These are phyloP conservation scores for Pichia sp. DNA, from an alignment of 1,139 yeast genomes.

Conservation along the genomic window DNA sequence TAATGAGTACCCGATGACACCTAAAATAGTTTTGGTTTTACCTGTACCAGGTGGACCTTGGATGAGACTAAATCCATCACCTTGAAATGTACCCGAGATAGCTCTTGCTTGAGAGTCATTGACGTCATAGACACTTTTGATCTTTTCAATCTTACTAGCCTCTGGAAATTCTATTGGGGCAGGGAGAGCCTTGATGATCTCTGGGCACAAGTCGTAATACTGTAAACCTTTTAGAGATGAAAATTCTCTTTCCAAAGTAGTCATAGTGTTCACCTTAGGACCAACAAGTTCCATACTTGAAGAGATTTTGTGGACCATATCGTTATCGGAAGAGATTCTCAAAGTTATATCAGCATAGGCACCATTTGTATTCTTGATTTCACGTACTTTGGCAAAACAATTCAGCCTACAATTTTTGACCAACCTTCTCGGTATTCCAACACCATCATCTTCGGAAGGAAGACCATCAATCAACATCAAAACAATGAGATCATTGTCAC, in stretches of 20 bases:
- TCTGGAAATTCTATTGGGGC: conserved; percentile 38
- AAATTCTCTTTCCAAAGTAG: conserved; percentile 90
- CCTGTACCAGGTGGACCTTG: conserved; percentile 99
- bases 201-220: conserved; percentile 67
- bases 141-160: conserved; percentile 32
- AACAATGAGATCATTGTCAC: conserved; percentile 78
- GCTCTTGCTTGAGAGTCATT: conserved; percentile 91
- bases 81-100: conserved; percentile 63
- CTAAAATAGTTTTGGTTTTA: conserved; percentile 93
- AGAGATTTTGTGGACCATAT: conserved; percentile 51
- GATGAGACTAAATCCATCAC: conserved; percentile 78
- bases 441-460: conserved; percentile 19
- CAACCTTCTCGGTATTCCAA: conserved; percentile 20
- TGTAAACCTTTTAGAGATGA: conserved; percentile 76
- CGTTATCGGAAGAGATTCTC: conserved; percentile 46
- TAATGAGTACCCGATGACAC: conserved; percentile 78
- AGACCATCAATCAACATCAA: conserved; percentile 46
- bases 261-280: conserved; percentile 76
- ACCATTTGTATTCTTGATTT: conserved; percentile 59
- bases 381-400: conserved; percentile 77
- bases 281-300: conserved; percentile 64
- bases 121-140: conserved; percentile 50
- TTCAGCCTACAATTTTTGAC: conserved; percentile 27
- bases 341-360: conserved; percentile 71
- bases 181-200: conserved; percentile 66